Evolutionary conservation across 257 asterid genomes (phyloP), one percentile per base, ranked within the genome.

Genomic region (Petrea volubilis): DNA sequence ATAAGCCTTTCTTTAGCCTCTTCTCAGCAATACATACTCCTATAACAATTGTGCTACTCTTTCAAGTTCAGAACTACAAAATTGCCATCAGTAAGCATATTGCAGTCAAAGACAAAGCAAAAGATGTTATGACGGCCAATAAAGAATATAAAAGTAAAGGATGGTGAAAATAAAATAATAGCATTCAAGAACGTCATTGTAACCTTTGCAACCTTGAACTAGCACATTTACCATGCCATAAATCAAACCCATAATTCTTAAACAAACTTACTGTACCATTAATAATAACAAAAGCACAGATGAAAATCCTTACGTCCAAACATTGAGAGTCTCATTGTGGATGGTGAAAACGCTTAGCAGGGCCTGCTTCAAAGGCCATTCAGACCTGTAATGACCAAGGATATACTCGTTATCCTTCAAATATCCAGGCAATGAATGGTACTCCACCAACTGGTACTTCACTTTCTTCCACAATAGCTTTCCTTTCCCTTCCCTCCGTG

Each of bases 241-340:
- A 77, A 61, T 53, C 46, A 70, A n/a, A 46, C 8, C 18, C 43
- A 59, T 3, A 31, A 28, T 8, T 17, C 33, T 4, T 3, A 57
- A 34, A 18, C 20, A 69, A 44, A 49, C n/a, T n/a, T 41, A 23
- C 5, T 7, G 21, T 24, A 34, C 34, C n/a, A 36, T 60, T 7
- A 34, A 21, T 2, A 25, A 43, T 15, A n/a, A 34, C 49, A 68
- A 57, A 41, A 47, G 59, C 41, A 76, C 3, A 36, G 68, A 40
- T 24, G 41, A 43, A n/a, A 75, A 68, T 18, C 17, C 98, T 84
- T 88, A 90, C 98, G 99, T 92, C 99, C 98, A 95, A 66, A 95
- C 88, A 52, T 95, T 95, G 71, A 95, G 92, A 72, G 99, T 92
- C 88, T 95, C 99, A 57, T 95, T 95, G 78, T 92, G 98, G 83